A percentile compares a stretch with the other conserved stretches of the same genome.
phyloP scores from a whole-genome alignment of 1,284 basidiomycete species.

The Cutaneotrichosporon cutaneum region DNA sequence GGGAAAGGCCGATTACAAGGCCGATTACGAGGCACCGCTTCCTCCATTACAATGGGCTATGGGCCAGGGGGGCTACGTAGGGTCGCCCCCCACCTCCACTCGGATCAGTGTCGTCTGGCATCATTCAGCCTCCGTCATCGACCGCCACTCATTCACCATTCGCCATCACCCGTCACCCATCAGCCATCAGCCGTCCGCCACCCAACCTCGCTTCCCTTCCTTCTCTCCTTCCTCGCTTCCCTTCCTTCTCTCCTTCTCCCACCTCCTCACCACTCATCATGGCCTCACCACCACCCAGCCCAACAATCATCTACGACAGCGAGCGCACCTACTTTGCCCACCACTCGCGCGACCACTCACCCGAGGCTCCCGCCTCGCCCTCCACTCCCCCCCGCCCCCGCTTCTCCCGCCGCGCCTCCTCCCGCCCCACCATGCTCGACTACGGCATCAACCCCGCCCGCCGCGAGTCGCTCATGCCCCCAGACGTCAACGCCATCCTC shows the following conservation, averaged over 20 bases:
- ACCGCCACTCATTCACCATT: slow-evolving; percentile 1
- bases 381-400: not conserved
- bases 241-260: too few species aligned
- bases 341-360: not conserved
- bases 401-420: not conserved
- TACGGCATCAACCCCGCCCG: not conserved
- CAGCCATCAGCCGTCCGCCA: too few species aligned
- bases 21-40: too few species aligned
- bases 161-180: too few species aligned
- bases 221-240: not conserved
- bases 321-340: slow-evolving; percentile 9
- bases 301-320: slow-evolving; percentile 14
- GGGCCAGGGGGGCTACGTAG: too few species aligned
- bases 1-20: too few species aligned
- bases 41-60: too few species aligned
- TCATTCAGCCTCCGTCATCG: too few species aligned
- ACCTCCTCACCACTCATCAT: not conserved
- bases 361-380: not conserved
- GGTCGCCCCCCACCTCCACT: too few species aligned
- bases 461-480: slow-evolving; percentile 24
- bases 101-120: too few species aligned
- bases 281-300: slow-evolving; percentile 8
- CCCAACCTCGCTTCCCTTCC: not conserved
- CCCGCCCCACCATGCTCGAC: not conserved
- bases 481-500: slow-evolving; percentile 34